Percentiles rank a stretch among this genome's conserved stretches.
These are phyloP conservation scores for Botryotinia narcissicola DNA, from an alignment of 2,329 filamentous ascomycete genomes.

Conservation along the genomic window DNA sequence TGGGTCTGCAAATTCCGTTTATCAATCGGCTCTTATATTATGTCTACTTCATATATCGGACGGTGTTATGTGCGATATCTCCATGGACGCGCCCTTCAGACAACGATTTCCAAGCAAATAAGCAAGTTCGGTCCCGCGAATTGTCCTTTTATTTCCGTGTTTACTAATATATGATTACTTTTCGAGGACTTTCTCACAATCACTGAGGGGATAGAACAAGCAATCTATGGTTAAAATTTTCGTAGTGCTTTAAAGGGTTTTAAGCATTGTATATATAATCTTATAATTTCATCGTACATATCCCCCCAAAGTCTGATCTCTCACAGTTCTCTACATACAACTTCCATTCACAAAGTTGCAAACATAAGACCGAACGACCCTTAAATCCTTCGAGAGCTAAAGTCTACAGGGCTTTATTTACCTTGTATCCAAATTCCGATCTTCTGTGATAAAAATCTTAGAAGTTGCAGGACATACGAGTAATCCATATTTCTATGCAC, in stretches of 20 bases:
- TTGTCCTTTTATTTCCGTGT: background rate
- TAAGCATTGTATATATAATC: background rate
- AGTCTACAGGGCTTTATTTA: background rate
- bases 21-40: background rate
- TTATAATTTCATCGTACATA: background rate
- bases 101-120: background rate
- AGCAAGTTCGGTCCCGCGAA: background rate
- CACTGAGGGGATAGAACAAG: background rate
- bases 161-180: background rate
- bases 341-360: background rate
- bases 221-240: background rate
- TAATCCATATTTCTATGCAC: constrained; percentile 10
- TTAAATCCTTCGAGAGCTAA: background rate
- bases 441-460: background rate
- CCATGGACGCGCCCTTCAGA: constrained; percentile 1
- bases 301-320: background rate
- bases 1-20: background rate
- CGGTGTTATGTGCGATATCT: background rate
- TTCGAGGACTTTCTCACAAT: background rate
- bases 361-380: background rate
- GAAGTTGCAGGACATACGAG: background rate
- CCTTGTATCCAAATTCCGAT: background rate
- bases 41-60: background rate
- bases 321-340: background rate
- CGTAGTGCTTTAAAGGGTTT: background rate